Base-by-base conservation (phyloP, 257 asterid genomes). In the Paraleonurus japonicus region DNA sequence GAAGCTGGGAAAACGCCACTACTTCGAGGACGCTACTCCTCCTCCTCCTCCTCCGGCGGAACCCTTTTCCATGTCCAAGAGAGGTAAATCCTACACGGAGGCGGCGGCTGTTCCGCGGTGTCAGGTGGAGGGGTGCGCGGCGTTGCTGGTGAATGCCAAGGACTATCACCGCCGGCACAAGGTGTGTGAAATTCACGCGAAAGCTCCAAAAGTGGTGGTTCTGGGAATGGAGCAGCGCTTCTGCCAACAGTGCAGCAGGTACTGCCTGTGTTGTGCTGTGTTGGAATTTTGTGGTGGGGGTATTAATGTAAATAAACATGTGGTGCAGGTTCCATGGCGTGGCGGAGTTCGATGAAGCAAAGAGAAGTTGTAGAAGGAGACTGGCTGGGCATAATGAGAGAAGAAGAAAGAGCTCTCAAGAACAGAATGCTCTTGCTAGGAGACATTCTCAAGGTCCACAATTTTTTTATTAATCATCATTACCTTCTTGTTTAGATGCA, bases 171-270 rank as follows among this genome's bases (percentile, higher is more conserved):
- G 85, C 53, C 57, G 95, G 55, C 96, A 90, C 45, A 90, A 90
- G 81, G 96, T 89, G 4, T 87, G 96, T 45, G 87, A 81, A 71
- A 65, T 48, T 75, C 95, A 90, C 75, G 86, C 96, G 0, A 90
- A 90, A 66, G 90, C 95, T 10, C 89, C 96, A 0, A 77, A 48
- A 59, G 96, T 83, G 3, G 73, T 81, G 30, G 81, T 90, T 55
- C 84, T 48, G n/a, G 95, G 92, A 35, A 70, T 72, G 11, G 82
- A 81, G 10, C 96, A 88, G 67, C 83, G 96, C 8, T 90, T 90
- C 74, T 90, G 92, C 80, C 96, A 90, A 41, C 95, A 88, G 79
- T 85, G 95, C 71, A 86, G 95, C 90, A 86, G 92, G 96, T 54
- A 4, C n/a, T n/a, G n/a, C n/a, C n/a, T n/a, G n/a, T n/a, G n/a